Evolutionary conservation across 2,329 filamentous ascomycete genomes (phyloP), one percentile per base, ranked within the genome.

Genomic region (Colletotrichum zoysiae): DNA sequence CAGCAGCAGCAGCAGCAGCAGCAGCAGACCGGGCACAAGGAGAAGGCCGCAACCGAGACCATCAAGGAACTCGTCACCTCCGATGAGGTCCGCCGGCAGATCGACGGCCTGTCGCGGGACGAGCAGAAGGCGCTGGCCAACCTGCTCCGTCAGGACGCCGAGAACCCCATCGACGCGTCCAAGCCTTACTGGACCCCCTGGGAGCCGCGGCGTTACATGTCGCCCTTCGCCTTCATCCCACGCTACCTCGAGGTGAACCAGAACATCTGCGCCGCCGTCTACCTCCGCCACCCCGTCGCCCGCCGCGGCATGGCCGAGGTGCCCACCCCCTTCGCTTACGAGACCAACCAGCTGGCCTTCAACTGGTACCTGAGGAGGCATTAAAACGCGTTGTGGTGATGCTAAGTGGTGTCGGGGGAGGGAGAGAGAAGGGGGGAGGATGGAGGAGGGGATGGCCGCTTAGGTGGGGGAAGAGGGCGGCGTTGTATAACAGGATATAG

Each of bases 171-270:
- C 71, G 94, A 98, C 81, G 82, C 82, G 58, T 83, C 81, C 69
- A 97, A 97, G 83, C 94, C 96, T 4, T 99, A 99, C 80, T 88
- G 88, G 5, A 98, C 95, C 1, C 96, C 96, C 16, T 99, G 96
- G 96, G 84, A 88, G 75, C 96, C 96, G 16, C 88, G 95, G 67
- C 88, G 92, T 64, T 98, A 89, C 82, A 97, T 99, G 93, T 87
- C 89, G 63, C 91, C 95, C 0, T 99, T 99, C 82, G 95, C 95
- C 33, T 98, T 97, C 82, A 95, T 99, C 76, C 96, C 96, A 14
- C 87, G 93, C 65, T 99, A 98, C 82, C 89, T 99, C 73, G 97
- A 99, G 84, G 96, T 99, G 77, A 98, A 98, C 86, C 96, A 97
- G 82, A 97, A 95, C 79, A 93, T 98, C 77, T 99, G 96, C 83